Conservation (phyloP, 169 alveolate species). For the Neospora caninum region DNA sequence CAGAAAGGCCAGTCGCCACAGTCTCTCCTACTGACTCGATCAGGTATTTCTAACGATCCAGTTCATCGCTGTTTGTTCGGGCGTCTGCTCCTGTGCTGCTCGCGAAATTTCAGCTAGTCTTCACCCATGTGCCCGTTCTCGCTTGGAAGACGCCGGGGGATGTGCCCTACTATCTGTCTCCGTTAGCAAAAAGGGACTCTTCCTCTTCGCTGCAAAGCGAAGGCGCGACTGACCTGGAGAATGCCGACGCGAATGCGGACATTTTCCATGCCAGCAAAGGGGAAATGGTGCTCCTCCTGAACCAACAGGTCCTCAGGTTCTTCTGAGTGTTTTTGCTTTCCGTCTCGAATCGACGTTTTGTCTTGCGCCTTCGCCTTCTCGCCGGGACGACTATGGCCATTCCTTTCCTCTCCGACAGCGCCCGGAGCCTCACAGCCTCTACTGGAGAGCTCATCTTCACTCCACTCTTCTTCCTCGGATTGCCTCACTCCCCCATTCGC, state of each 20-base stretch:
- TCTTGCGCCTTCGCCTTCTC: background rate
- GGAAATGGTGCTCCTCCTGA: constrained; percentile 54
- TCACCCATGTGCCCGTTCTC: no score
- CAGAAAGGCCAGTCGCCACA: no score
- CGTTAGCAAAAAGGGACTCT: no score
- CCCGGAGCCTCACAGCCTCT: background rate
- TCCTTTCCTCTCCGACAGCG: background rate
- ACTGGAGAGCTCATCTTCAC: background rate
- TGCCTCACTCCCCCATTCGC: background rate
- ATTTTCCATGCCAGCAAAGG: constrained; percentile 57
- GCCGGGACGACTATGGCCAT: background rate
- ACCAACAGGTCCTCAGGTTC: constrained; percentile 18
- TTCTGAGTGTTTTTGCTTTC: background rate
- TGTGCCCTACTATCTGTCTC: no score
- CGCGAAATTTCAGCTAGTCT: no score
- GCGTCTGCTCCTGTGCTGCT: no score
- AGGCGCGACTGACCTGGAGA: constrained; percentile 23
- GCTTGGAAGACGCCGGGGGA: no score
- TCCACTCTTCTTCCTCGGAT: background rate
- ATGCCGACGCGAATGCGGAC: constrained; percentile 47
- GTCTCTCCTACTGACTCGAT: no score
- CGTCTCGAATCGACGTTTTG: background rate
- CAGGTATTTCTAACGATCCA: no score
- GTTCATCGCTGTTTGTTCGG: no score
- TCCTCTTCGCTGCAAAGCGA: no score